These are phyloP conservation scores for Sporisorium scitamineum DNA, from an alignment of 1,284 basidiomycete species.

Conservation along the genomic window DNA sequence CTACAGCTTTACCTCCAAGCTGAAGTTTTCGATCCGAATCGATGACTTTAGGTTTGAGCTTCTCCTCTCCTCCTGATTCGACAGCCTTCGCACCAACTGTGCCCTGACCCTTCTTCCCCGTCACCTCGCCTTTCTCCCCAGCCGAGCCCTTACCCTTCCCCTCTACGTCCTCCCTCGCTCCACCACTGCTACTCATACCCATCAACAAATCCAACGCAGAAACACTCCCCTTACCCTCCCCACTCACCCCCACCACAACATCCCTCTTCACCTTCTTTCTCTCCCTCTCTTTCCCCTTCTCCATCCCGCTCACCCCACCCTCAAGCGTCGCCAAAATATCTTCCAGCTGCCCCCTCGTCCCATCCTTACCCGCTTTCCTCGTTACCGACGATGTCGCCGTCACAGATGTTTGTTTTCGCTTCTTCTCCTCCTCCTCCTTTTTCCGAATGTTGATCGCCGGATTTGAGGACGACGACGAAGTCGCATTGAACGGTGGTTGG, in stretches of 20 bases:
- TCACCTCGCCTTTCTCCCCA: background rate
- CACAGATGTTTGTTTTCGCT: conserved; percentile 5
- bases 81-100: background rate
- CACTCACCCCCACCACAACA: background rate
- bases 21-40: no score
- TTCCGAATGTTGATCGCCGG: no score
- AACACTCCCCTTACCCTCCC: background rate
- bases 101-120: background rate
- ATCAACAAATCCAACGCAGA: conserved; percentile 13
- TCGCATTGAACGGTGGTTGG: background rate
- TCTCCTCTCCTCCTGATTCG: background rate
- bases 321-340: conserved; percentile 5
- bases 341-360: conserved; percentile 9
- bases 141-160: background rate
- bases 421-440: no score
- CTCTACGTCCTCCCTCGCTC: background rate
- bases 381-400: background rate
- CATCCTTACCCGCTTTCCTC: background rate
- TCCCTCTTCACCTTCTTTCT: conserved; percentile 6
- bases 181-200: background rate
- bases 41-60: background rate
- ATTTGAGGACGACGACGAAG: background rate
- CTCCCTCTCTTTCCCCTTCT: background rate
- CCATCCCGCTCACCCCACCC: background rate
- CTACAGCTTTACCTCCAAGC: no score